Percentiles rank a stretch among this genome's conserved stretches.
phyloP scores from a whole-genome alignment of 768 basidiomycete species.

The Tricholoma matsutake region DNA sequence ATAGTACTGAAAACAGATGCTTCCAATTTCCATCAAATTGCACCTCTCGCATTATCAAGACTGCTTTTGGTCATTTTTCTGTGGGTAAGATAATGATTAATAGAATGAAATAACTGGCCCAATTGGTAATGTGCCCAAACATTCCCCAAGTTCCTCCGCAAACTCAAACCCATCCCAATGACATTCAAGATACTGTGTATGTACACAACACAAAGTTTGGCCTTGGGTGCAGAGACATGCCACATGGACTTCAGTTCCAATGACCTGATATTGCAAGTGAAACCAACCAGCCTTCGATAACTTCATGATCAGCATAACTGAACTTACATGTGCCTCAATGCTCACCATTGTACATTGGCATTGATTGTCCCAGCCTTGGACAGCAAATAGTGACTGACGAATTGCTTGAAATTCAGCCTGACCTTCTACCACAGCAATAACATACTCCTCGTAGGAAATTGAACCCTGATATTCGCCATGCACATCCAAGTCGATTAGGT shows the following conservation, averaged over 20 bases:
- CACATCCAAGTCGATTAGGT: not conserved
- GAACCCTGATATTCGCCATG: not conserved
- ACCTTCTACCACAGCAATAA: not conserved
- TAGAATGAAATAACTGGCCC: no score
- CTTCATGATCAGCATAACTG: not conserved
- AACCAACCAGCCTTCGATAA: not conserved
- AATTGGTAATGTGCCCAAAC: not conserved
- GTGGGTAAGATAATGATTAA: not conserved
- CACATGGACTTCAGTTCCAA: not conserved
- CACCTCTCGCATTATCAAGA: not conserved
- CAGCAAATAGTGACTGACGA: not conserved
- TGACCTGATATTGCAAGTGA: not conserved
- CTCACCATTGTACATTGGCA: not conserved
- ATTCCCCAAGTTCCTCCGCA: not conserved
- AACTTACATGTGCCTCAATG: not conserved
- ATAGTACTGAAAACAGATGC: not conserved
- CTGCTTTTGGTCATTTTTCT: not conserved
- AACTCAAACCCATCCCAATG: conserved; percentile 1
- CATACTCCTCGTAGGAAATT: not conserved
- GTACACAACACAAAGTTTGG: not conserved
- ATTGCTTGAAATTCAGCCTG: not conserved
- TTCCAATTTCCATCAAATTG: not conserved
- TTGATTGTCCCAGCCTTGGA: conserved; percentile 2
- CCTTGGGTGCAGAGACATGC: conserved; percentile 1
- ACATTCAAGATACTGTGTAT: not conserved